Base-by-base conservation (phyloP, 305 asterid genomes). In the Caryopteris hybrid region DNA sequence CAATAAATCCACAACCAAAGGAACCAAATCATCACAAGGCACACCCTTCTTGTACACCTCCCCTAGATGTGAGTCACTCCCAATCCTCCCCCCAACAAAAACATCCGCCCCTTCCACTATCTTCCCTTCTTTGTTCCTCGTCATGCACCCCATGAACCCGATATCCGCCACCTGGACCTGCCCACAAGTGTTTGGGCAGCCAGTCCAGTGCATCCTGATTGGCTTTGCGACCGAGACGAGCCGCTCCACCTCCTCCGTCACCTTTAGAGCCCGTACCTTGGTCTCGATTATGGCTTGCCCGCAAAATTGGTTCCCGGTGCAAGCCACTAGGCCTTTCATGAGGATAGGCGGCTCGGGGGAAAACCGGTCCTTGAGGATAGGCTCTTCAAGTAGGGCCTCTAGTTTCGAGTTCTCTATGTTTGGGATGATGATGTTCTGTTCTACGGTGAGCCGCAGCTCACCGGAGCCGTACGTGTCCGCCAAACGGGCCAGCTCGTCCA, bases 241-340 rank as follows among this genome's bases (percentile, higher is more conserved):
- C 72, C 86, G 73, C 48, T 81, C 76, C 46, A 93, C 95, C 73
- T 85, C 96, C 80, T 90, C 88, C 0, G 97, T 87, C 71, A 90
- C 85, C 84, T 77, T 88, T 38, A 93, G 33, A 0, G 96, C 91
- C 0, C 95, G 89, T 0, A 78, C 88, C 73, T 93, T 93, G 0
- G 99, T 93, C 88, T 93, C 99, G 18, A 93, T 93, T 16, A 93
- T 88, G 18, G 97, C 99, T 64, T 93, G 99, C 58, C 99, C 99
- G 17, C 99, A 93, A 60, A 88, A 93, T 71, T 93, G 99, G 81
- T 68, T 93, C 54, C 99, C 99, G 1, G 99, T 93, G 79, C 99
- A 93, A 13, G 99, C 97, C 25, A 93, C 99, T 9, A 93, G 77
- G 13, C 96, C 94, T 69, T 77, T 84, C 97, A 87, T 84, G 12